A percentile compares a stretch with the other conserved stretches of the same genome.
Evolutionary conservation across 306 rosid species (phyloP).

Genomic region (Vicia sativa): DNA sequence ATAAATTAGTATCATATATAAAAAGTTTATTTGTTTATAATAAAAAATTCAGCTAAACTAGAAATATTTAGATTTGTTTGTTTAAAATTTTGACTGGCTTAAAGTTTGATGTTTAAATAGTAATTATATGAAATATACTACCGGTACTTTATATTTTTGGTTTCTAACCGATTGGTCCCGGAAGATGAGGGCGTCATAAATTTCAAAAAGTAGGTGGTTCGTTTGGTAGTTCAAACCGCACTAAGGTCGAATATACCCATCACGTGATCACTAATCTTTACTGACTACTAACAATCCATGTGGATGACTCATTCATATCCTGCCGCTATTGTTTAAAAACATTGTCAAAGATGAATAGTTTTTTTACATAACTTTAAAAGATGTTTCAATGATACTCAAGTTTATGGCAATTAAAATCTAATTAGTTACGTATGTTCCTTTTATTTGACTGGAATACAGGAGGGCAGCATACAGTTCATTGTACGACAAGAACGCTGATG

Average conservation of each 20-base stretch:
- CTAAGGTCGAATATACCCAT: slow-evolving; percentile 15
- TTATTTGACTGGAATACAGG: slow-evolving; percentile 42
- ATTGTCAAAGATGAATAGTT: too few species aligned
- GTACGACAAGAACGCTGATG: slow-evolving; percentile 91
- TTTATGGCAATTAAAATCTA: neutral
- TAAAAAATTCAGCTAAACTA: too few species aligned
- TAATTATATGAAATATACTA: neutral
- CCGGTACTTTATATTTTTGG: neutral
- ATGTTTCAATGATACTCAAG: neutral
- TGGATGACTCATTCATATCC: slow-evolving; percentile 10
- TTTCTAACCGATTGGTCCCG: neutral
- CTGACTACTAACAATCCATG: slow-evolving; percentile 12
- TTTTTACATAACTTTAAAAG: neutral
- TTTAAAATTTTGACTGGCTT: neutral
- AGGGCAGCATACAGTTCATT: slow-evolving; percentile 61
- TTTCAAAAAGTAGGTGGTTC: slow-evolving; percentile 20
- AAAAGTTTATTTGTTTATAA: neutral
- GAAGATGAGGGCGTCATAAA: slow-evolving; percentile 5
- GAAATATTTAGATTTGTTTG: too few species aligned
- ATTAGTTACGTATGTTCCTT: neutral
- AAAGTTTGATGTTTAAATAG: neutral
- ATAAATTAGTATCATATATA: neutral
- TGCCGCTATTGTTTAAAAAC: too few species aligned
- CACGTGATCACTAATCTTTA: slow-evolving; percentile 33
- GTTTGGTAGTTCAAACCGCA: slow-evolving; percentile 32